Evolutionary conservation across 169 alveolate species (phyloP).

Genomic region (Cryptosporidium ryanae): DNA sequence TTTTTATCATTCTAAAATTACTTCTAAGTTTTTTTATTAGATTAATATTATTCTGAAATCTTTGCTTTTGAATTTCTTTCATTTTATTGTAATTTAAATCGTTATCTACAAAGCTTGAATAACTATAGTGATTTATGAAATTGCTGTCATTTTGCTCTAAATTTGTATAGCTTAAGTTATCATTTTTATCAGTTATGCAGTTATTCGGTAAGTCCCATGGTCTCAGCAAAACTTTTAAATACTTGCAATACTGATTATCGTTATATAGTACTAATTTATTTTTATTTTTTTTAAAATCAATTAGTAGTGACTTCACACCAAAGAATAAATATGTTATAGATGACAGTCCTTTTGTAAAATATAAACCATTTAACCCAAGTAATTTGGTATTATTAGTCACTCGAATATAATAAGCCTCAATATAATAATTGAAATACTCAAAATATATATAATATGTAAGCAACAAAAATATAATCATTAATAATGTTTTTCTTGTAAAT

Average conservation of each 20-base stretch:
- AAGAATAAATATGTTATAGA: background rate
- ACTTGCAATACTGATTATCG: slow-evolving; percentile 3
- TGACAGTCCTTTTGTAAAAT: too few relatives aligned
- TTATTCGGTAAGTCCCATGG: slow-evolving; percentile 35
- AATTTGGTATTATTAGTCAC: background rate
- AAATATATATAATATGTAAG: slow-evolving; percentile 16
- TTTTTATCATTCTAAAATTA: background rate
- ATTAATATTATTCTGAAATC: background rate
- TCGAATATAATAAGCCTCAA: background rate
- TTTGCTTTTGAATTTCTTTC: background rate
- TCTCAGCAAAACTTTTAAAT: background rate
- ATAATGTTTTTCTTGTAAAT: slow-evolving; percentile 10
- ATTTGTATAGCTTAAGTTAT: background rate
- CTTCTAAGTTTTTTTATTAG: background rate
- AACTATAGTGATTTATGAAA: background rate
- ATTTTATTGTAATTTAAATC: background rate
- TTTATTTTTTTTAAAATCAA: background rate
- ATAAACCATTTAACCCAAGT: too few relatives aligned
- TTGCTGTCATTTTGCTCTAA: background rate
- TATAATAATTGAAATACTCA: background rate
- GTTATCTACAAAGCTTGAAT: background rate
- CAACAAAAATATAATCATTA: slow-evolving; percentile 30
- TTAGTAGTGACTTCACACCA: background rate
- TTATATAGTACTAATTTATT: background rate
- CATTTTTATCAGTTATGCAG: slow-evolving; percentile 1